Evolutionary conservation across 1,139 yeast species (phyloP), one percentile per base, ranked within the genome.

Genomic region (Protomyces macrosporus): DNA sequence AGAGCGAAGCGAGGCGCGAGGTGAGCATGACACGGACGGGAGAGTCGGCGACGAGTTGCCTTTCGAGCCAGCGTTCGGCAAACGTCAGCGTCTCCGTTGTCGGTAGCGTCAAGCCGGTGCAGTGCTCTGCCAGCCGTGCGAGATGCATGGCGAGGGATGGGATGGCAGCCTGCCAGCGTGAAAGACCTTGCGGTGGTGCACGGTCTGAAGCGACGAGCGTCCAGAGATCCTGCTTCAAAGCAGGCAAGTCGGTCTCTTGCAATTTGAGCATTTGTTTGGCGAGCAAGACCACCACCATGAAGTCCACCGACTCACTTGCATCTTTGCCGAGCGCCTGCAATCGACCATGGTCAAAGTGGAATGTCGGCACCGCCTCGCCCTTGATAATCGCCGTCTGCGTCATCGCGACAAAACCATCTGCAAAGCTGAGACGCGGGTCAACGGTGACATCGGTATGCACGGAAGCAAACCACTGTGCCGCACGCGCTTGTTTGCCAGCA

Each of bases 61-160:
- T 58, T n/a, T 6, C 23, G 37, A 58, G 34, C 62, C 62, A 58
- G 6, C 56, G 14, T n/a, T n/a, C 23, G 36, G 45, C 62, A 35
- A 58, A 52, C 16, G 32, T 34, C 37, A 52, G 10, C 6, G 34
- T n/a, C n/a, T 32, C 42, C 14, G 14, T 33, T 7, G 14, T 36
- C 10, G 62, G 62, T 35, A 58, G 34, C 4, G 55, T 23, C 35
- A 37, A 6, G 35, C 45, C 53, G 12, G 16, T 16, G 10, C 52
- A n/a, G 14, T 2, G 12, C 33, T 37, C 48, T n/a, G 53, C 30
- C 4, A 56, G 40, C 7, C 55, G 33, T 14, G 45, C 39, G n/a
- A 58, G 48, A 12, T 58, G 54, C 53, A 58, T 14, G 30, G 62
- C 62, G n/a, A 58, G 9, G 45, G 42, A 37, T 34, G 62, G 62